Evolutionary conservation across 371 early-diverging fungal species (phyloP), one percentile per base, ranked within the genome.

Genomic region (Apophysomyces elegans): DNA sequence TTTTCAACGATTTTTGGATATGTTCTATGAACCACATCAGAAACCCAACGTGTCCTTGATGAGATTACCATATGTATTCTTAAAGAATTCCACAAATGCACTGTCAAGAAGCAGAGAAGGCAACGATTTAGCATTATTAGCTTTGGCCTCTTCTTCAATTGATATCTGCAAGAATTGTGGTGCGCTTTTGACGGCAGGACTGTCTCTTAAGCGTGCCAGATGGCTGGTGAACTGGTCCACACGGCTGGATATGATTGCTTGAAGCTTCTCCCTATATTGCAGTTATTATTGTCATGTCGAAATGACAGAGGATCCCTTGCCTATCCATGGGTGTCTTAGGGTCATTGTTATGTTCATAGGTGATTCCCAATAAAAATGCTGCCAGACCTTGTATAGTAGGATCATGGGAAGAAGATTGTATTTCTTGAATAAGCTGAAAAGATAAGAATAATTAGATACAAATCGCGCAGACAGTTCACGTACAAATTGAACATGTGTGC

Each of bases 401-500:
- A 69, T 95, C 92, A 46, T 91, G 88, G 2, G 91, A 88, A 9
- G 96, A 90, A 0, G 91, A 88, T 56, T 93, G 91, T 65, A 96
- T 89, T 73, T 92, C 88, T 76, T 95, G 95, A 18, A 96, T 92
- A 58, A 97, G 72, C 92, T 93, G 64, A 1, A 21, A 32, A 14
- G 1, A 56, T 18, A 47, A 39, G 16, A 9, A 65, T 32, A 47
- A 50, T 5, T 21, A 16, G 4, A 46, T 41, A 32, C 14, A 61
- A 7, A 39, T 47, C 57, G 11, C 2, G 6, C 41, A 11, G 13
- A 11, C 11, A 36, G 14, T 38, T 35, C 43, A 77, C 86, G 69
- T 87, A 95, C 94, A 81, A 95, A 96, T 69, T 95, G 92, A 37
- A 95, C 76, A 74, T 95, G 93, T 7, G 92, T 87, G 18, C 92